Percentiles rank a stretch among this genome's conserved stretches.
Evolutionary conservation across 2,329 filamentous ascomycete genomes (phyloP).

Genomic region (Microsporum ferrugineum): DNA sequence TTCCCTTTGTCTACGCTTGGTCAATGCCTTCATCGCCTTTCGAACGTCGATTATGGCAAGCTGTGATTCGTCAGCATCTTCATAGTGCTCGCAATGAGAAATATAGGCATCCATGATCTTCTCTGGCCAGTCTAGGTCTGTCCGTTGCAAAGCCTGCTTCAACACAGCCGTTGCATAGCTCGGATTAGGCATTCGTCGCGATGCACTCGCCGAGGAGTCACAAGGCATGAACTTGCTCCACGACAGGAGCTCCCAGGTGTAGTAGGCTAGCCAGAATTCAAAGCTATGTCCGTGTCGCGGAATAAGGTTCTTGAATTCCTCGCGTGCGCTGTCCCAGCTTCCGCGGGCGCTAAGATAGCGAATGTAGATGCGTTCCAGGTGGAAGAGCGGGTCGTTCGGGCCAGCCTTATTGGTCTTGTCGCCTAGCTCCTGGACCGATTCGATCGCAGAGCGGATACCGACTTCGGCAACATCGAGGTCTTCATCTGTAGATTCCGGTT

Average conservation of each 20-base stretch:
- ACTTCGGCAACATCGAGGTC: conserved; percentile 83
- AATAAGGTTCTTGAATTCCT: conserved; percentile 62
- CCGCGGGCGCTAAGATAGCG: conserved; percentile 80
- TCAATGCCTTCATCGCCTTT: conserved; percentile 53
- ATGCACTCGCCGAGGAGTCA: conserved; percentile 42
- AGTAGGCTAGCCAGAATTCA: conserved; percentile 90
- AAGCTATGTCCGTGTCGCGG: conserved; percentile 63
- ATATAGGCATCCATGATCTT: conserved; percentile 39
- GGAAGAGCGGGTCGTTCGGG: conserved; percentile 76
- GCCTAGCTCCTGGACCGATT: conserved; percentile 68
- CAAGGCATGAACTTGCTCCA: conserved; percentile 48
- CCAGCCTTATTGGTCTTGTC: conserved; percentile 67
- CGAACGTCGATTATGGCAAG: conserved; percentile 62
- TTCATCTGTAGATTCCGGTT: conserved; percentile 61
- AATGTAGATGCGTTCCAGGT: conserved; percentile 82
- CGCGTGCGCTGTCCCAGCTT: conserved; percentile 63
- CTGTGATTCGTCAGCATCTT: conserved; percentile 63
- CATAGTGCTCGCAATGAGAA: conserved; percentile 70
- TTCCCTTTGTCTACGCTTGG: conserved; percentile 55
- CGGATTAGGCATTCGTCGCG: conserved; percentile 52
- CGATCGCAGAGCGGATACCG: conserved; percentile 71
- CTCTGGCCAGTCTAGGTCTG: conserved; percentile 40
- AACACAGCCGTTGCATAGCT: conserved; percentile 64
- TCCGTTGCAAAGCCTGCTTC: conserved; percentile 52
- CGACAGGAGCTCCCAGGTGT: conserved; percentile 79